A percentile compares a stretch with the other conserved stretches of the same genome.
Evolutionary conservation across 2,329 filamentous ascomycete genomes (phyloP).

Genomic region (Penicillium fuscoglaucum): DNA sequence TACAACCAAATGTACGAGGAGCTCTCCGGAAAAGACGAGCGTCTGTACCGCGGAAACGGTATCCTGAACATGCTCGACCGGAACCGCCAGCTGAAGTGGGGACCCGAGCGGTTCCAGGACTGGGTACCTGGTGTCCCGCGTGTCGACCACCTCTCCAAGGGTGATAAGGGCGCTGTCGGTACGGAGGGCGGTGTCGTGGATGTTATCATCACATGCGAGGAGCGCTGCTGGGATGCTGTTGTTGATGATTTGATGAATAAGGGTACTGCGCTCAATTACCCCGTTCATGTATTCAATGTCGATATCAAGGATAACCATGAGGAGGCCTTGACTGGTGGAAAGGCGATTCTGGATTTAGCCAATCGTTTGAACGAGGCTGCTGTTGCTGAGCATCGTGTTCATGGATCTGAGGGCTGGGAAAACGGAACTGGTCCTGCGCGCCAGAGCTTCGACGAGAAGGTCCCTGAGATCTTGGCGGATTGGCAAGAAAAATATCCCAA

Average conservation of each 20-base stretch:
- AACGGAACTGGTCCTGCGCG: slow-evolving; percentile 66
- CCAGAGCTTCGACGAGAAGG: slow-evolving; percentile 82
- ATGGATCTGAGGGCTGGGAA: slow-evolving; percentile 68
- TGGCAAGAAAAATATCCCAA: slow-evolving; percentile 97
- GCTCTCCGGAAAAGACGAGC: slow-evolving; percentile 77
- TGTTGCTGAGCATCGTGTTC: slow-evolving; percentile 68
- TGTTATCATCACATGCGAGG: slow-evolving; percentile 94
- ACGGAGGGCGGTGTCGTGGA: slow-evolving; percentile 89
- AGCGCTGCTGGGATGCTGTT: slow-evolving; percentile 97
- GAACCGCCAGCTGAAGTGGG: slow-evolving; percentile 90
- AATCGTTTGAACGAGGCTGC: slow-evolving; percentile 80
- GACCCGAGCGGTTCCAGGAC: slow-evolving; percentile 96
- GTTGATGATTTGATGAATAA: slow-evolving; percentile 88
- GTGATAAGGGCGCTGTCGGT: slow-evolving; percentile 73
- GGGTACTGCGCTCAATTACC: slow-evolving; percentile 81
- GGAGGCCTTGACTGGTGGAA: slow-evolving; percentile 85
- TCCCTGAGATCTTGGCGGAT: slow-evolving; percentile 83
- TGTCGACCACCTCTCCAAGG: slow-evolving; percentile 67
- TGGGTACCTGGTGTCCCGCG: slow-evolving; percentile 87
- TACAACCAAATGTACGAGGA: slow-evolving; percentile 95
- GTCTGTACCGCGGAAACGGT: slow-evolving; percentile 87
- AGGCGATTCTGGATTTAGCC: slow-evolving; percentile 88
- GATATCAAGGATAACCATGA: slow-evolving; percentile 99
- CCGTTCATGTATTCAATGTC: slow-evolving; percentile 96
- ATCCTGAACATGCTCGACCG: slow-evolving; percentile 93